Conservation (phyloP, 148 eudicot species). For the Pouteria glomerata region DNA sequence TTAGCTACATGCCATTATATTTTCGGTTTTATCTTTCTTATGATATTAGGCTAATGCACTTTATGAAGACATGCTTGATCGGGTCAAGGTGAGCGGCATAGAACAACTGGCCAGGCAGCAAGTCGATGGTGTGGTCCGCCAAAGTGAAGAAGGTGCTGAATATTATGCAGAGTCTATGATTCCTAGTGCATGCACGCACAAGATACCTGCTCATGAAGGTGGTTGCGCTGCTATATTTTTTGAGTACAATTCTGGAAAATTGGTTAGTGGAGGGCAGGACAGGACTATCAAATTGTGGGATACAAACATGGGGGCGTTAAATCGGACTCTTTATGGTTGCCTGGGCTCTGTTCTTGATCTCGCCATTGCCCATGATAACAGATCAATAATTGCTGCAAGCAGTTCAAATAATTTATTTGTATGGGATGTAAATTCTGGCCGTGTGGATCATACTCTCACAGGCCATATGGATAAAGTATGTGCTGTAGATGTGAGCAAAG, state of each 20-base stretch:
- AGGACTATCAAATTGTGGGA: constrained; percentile 86
- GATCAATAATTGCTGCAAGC: constrained; percentile 76
- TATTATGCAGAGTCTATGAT: constrained; percentile 61
- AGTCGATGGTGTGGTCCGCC: constrained; percentile 94
- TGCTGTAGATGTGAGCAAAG: constrained; percentile 87
- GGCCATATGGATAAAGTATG: constrained; percentile 92
- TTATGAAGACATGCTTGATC: constrained; percentile 69
- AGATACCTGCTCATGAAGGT: constrained; percentile 80
- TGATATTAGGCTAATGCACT: constrained; percentile 65
- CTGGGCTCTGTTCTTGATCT: constrained; percentile 89
- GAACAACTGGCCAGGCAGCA: constrained; percentile 81
- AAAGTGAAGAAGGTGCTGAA: constrained; percentile 85
- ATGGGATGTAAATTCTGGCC: constrained; percentile 73
- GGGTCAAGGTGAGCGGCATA: constrained; percentile 53
- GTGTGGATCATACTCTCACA: constrained; percentile 81
- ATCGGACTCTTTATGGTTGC: constrained; percentile 57
- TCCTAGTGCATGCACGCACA: constrained; percentile 55
- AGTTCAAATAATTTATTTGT: constrained; percentile 78
- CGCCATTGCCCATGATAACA: constrained; percentile 69
- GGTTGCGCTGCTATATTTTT: constrained; percentile 83
- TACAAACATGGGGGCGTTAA: constrained; percentile 54
- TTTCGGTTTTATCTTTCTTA: not conserved
- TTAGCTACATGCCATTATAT: not conserved
- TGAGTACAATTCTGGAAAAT: constrained; percentile 64
- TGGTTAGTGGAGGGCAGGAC: constrained; percentile 90